These are phyloP conservation scores for Taphrina confusa DNA, from an alignment of 1,139 yeast species.

Conservation along the genomic window DNA sequence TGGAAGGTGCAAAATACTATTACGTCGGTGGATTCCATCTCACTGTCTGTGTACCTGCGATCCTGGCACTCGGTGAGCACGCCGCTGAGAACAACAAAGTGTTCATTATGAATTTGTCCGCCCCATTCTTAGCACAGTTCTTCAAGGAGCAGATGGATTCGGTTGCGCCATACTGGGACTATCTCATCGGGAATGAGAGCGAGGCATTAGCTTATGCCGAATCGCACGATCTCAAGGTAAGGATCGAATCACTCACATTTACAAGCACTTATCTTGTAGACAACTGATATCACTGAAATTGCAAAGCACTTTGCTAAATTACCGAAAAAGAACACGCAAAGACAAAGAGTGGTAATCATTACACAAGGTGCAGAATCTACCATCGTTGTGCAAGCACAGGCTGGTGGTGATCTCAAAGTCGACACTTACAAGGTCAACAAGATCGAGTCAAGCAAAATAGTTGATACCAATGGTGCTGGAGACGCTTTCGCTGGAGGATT, in stretches of 20 bases:
- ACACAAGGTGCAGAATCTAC: slow-evolving; percentile 86
- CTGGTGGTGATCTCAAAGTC: slow-evolving; percentile 49
- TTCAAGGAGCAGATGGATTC: slow-evolving; percentile 88
- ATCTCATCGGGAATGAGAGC: slow-evolving; percentile 90
- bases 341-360: slow-evolving; percentile 75
- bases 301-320: slow-evolving; percentile 79
- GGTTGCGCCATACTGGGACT: slow-evolving; percentile 83
- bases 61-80: slow-evolving; percentile 82
- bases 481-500: slow-evolving; percentile 99
- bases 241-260: not conserved
- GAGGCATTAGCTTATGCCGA: slow-evolving; percentile 96
- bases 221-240: slow-evolving; percentile 56
- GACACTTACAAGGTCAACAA: slow-evolving; percentile 68
- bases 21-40: slow-evolving; percentile 98
- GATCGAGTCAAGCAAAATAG: slow-evolving; percentile 65
- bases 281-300: slow-evolving; percentile 68
- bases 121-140: slow-evolving; percentile 94
- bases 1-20: slow-evolving; percentile 75
- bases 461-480: slow-evolving; percentile 98
- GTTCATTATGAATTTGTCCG: slow-evolving; percentile 83
- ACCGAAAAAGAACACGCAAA: slow-evolving; percentile 71
- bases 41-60: slow-evolving; percentile 96
- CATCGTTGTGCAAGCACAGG: slow-evolving; percentile 57
- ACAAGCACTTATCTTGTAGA: slow-evolving; percentile 44
- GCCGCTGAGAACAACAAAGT: slow-evolving; percentile 77